A percentile compares a stretch with the other conserved stretches of the same genome.
phyloP scores from a whole-genome alignment of 176 grass and related monocot species.

The Lolium rigidum region DNA sequence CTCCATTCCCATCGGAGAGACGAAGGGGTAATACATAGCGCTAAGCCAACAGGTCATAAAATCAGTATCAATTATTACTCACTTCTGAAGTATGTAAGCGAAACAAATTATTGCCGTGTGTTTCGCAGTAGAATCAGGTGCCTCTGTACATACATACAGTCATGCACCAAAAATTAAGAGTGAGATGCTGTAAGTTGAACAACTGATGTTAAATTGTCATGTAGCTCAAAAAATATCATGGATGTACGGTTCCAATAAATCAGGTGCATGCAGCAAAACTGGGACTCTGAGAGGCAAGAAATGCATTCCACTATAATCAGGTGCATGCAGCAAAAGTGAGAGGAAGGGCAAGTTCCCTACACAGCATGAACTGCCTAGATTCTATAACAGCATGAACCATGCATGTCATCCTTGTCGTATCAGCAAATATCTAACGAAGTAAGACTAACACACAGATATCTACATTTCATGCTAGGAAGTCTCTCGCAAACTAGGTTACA shows the following conservation, averaged over 20 bases:
- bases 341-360: neutral
- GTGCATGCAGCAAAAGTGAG: neutral
- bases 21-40: neutral
- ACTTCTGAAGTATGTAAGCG: neutral
- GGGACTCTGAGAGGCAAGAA: neutral
- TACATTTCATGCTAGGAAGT: slow-evolving; percentile 26
- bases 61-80: neutral
- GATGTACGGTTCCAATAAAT: neutral
- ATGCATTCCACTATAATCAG: slow-evolving; percentile 21
- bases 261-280: neutral
- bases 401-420: neutral
- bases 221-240: slow-evolving; percentile 2
- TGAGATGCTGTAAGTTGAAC: neutral
- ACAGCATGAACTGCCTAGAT: slow-evolving; percentile 6
- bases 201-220: slow-evolving; percentile 8
- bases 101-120: neutral
- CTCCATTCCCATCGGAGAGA: neutral
- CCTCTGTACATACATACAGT: neutral
- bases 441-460: slow-evolving; percentile 31
- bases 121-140: neutral
- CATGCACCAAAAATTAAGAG: slow-evolving; percentile 9
- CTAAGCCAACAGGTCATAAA: neutral
- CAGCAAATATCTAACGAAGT: slow-evolving; percentile 9
- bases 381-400: neutral
- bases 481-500: slow-evolving; percentile 25